A percentile compares a stretch with the other conserved stretches of the same genome.
These are phyloP conservation scores for Marasmius oreades DNA, from an alignment of 1,284 basidiomycete species.

Conservation along the genomic window DNA sequence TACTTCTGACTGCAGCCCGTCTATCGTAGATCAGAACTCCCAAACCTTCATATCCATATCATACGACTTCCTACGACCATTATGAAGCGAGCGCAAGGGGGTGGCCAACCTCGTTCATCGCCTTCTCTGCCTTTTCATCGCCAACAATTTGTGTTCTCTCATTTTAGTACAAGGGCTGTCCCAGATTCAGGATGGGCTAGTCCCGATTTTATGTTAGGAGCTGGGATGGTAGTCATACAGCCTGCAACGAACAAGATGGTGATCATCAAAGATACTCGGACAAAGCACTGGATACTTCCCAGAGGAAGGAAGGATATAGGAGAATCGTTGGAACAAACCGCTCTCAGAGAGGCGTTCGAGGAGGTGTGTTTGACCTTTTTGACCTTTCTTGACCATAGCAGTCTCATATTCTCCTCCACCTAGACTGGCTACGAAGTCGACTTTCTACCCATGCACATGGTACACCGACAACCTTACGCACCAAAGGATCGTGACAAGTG, in stretches of 20 bases:
- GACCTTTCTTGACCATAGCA: background rate
- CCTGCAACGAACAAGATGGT: slow-evolving; percentile 35
- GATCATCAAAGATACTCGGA: slow-evolving; percentile 38
- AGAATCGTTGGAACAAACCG: slow-evolving; percentile 54
- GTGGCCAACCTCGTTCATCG: background rate
- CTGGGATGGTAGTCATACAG: slow-evolving; percentile 61
- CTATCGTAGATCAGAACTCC: too few species aligned
- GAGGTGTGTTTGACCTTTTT: slow-evolving; percentile 37
- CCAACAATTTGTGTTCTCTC: slow-evolving; percentile 20
- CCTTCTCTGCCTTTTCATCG: background rate
- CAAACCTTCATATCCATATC: too few species aligned
- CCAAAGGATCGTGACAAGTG: slow-evolving; percentile 21
- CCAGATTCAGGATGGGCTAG: slow-evolving; percentile 42
- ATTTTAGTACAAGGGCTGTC: slow-evolving; percentile 32
- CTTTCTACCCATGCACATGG: slow-evolving; percentile 42
- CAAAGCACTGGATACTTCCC: slow-evolving; percentile 50
- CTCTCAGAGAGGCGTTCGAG: slow-evolving; percentile 61
- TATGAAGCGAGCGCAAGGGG: too few species aligned
- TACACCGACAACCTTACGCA: slow-evolving; percentile 36
- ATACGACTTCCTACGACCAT: too few species aligned
- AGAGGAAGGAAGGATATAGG: slow-evolving; percentile 62
- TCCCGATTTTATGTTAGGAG: slow-evolving; percentile 51
- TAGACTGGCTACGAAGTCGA: slow-evolving; percentile 53
- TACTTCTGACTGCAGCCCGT: too few species aligned
- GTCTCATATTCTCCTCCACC: slow-evolving; percentile 1